Conservation (phyloP, 148 eudicot genomes). For the Vaccinium myrtillus region DNA sequence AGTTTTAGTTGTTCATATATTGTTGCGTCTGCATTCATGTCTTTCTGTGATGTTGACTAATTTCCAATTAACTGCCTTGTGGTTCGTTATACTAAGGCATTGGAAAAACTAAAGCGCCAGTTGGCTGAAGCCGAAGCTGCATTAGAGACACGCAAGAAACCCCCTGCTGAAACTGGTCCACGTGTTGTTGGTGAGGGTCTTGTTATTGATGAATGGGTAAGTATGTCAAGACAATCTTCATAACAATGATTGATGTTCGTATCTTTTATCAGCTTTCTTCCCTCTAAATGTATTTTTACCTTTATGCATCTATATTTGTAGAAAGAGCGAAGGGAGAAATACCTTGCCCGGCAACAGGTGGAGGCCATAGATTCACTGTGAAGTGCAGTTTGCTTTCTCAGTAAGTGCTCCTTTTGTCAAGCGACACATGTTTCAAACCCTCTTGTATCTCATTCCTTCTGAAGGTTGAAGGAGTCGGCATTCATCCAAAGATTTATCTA, state of each 20-base stretch:
- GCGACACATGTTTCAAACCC: neutral
- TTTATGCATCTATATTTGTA: conserved; percentile 18
- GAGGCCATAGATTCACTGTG: conserved; percentile 73
- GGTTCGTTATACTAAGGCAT: conserved; percentile 27
- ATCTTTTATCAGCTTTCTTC: neutral
- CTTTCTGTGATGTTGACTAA: conserved; percentile 14
- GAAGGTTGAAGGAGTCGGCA: conserved; percentile 9
- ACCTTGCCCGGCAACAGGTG: conserved; percentile 80
- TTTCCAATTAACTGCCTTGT: neutral
- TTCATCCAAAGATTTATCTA: neutral
- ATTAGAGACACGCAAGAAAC: conserved; percentile 43
- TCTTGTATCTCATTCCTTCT: neutral
- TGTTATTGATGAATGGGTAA: conserved; percentile 66
- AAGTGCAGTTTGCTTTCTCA: conserved; percentile 15
- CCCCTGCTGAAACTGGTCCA: conserved; percentile 46
- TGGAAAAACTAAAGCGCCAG: conserved; percentile 54
- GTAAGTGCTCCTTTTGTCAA: conserved; percentile 18
- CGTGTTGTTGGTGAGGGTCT: conserved; percentile 54
- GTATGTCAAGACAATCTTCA: neutral
- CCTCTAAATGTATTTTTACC: neutral
- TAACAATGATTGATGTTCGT: neutral
- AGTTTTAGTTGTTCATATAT: conserved; percentile 17
- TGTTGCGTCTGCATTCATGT: conserved; percentile 37
- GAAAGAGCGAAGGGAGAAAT: conserved; percentile 96
- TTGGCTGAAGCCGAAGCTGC: conserved; percentile 66